Evolutionary conservation across 139 green algal species (phyloP).

Genomic region (Klebsormidium nitens): DNA sequence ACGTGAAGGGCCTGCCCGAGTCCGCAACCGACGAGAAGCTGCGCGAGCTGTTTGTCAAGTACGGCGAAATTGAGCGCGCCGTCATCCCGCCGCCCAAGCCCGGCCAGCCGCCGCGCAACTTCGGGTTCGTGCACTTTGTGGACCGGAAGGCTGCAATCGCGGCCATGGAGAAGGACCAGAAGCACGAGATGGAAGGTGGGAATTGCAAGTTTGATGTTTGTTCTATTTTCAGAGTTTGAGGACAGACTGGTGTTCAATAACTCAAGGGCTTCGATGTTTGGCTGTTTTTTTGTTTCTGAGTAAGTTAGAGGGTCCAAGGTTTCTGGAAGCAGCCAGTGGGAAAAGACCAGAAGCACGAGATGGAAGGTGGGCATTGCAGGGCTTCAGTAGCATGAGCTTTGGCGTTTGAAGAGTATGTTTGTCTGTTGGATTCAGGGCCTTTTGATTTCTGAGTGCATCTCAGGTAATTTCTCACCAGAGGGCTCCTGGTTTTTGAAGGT

Average conservation of each 20-base stretch:
- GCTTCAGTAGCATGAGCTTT: background rate
- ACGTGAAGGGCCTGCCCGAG: slow-evolving; percentile 73
- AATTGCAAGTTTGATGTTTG: background rate
- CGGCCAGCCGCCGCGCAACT: slow-evolving; percentile 56
- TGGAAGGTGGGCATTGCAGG: slow-evolving; percentile 40
- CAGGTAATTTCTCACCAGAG: too few relatives aligned
- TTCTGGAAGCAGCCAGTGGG: too few relatives aligned
- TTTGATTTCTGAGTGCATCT: too few relatives aligned
- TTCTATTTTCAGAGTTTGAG: too few relatives aligned
- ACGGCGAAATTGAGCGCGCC: slow-evolving; percentile 61
- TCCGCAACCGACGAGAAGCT: slow-evolving; percentile 59
- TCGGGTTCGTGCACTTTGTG: slow-evolving; percentile 78
- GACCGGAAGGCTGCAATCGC: slow-evolving; percentile 57
- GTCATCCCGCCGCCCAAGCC: slow-evolving; percentile 58
- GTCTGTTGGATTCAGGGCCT: too few relatives aligned
- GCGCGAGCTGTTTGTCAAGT: slow-evolving; percentile 55
- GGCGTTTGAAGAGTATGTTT: too few relatives aligned
- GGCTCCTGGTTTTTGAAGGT: too few relatives aligned
- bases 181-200: slow-evolving; percentile 31
- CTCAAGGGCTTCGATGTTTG: too few relatives aligned
- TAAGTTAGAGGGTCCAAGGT: too few relatives aligned
- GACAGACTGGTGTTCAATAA: too few relatives aligned
- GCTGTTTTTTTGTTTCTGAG: too few relatives aligned
- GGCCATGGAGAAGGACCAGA: slow-evolving; percentile 39
- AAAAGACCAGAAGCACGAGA: slow-evolving; percentile 10